A percentile compares a stretch with the other conserved stretches of the same genome.
These are phyloP conservation scores for Malus orientalis DNA, from an alignment of 306 rosid genomes.

Conservation along the genomic window DNA sequence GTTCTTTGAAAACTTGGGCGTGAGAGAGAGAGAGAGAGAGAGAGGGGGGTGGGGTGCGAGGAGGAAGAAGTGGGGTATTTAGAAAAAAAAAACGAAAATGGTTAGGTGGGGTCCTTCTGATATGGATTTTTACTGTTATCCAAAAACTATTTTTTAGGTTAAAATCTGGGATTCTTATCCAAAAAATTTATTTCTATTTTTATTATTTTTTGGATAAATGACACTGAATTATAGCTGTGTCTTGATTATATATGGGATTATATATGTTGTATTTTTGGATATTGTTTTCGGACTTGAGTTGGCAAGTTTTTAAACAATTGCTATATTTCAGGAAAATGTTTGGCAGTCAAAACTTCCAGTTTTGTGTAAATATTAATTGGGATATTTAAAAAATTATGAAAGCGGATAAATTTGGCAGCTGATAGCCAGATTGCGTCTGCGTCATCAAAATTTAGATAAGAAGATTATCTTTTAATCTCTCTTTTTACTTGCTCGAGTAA, in stretches of 20 bases:
- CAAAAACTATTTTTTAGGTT: background rate
- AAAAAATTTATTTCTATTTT: background rate
- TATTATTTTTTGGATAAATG: background rate
- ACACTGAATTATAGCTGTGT: conserved; percentile 2
- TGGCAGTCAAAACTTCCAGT: background rate
- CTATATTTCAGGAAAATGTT: background rate
- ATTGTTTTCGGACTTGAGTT: background rate
- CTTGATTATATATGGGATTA: background rate
- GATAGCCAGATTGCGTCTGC: background rate
- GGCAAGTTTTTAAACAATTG: background rate
- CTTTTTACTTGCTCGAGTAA: background rate
- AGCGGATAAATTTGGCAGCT: background rate
- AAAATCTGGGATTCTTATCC: too few species aligned
- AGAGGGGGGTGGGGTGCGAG: background rate
- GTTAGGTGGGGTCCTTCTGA: conserved; percentile 7
- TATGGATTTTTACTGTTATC: conserved; percentile 25
- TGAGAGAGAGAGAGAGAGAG: background rate
- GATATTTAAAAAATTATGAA: background rate
- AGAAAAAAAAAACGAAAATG: background rate
- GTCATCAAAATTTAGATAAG: background rate
- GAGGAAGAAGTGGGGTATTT: background rate
- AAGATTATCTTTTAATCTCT: background rate
- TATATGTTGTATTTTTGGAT: background rate
- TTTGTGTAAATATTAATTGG: background rate
- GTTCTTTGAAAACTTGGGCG: background rate